These are phyloP conservation scores for Dryas drummondii DNA, from an alignment of 306 rosid genomes.

Conservation along the genomic window DNA sequence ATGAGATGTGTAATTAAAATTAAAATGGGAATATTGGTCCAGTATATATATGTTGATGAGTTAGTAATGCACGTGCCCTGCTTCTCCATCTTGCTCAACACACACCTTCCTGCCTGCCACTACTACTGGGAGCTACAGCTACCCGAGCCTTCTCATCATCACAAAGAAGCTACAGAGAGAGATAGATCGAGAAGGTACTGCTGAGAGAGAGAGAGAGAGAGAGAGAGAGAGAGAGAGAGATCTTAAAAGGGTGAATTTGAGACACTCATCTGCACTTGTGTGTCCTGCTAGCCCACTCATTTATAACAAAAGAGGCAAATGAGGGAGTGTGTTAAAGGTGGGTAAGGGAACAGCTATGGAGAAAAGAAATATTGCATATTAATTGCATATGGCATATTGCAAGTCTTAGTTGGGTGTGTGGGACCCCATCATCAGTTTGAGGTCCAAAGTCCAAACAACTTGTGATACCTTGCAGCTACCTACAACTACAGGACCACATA, in stretches of 20 bases:
- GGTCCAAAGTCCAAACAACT: conserved; percentile 57
- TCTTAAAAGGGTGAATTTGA: conserved; percentile 35
- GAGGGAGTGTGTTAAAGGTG: conserved; percentile 41
- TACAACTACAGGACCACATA: conserved; percentile 38
- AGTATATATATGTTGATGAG: conserved; percentile 29
- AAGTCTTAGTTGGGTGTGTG: conserved; percentile 56
- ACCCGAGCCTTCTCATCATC: background rate
- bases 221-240: background rate
- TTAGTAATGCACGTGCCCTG: conserved; percentile 99
- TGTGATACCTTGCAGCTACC: conserved; percentile 36
- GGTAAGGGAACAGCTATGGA: conserved; percentile 15
- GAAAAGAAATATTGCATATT: too few relatives aligned
- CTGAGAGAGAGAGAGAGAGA: background rate
- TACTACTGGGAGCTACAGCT: background rate
- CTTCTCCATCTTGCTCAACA: conserved; percentile 98
- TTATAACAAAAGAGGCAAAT: conserved; percentile 45
- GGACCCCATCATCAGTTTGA: conserved; percentile 41
- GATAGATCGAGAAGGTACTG: background rate
- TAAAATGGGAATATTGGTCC: too few relatives aligned
- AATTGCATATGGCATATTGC: background rate
- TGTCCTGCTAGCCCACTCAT: conserved; percentile 40
- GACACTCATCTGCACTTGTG: conserved; percentile 33
- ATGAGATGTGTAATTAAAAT: too few relatives aligned
- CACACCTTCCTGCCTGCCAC: conserved; percentile 37
- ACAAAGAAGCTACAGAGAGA: background rate